These are phyloP conservation scores for Pyricularia sp. DNA, from an alignment of 2,329 filamentous ascomycete genomes.

Conservation along the genomic window DNA sequence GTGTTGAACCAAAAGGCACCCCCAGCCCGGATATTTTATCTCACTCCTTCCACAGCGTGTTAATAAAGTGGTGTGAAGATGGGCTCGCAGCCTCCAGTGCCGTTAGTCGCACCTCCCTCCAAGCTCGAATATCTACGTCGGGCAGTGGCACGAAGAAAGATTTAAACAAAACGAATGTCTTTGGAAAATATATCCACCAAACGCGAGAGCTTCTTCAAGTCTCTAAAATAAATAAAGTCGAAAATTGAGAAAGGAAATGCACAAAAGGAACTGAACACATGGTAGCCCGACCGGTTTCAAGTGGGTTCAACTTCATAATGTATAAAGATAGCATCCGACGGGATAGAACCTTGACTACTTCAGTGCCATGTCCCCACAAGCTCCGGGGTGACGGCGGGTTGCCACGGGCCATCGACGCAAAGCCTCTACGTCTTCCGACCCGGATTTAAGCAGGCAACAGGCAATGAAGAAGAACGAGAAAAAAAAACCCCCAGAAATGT, in stretches of 20 bases:
- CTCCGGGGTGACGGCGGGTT: background rate
- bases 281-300: background rate
- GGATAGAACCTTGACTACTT: background rate
- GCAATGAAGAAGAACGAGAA: too few species aligned
- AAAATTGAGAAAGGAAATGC: background rate
- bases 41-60: background rate
- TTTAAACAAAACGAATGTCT: background rate
- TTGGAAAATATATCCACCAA: background rate
- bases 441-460: too few species aligned
- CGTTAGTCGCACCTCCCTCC: background rate
- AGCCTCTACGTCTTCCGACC: background rate
- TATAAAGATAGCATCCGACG: background rate
- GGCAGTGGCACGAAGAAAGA: background rate
- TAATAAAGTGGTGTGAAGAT: background rate
- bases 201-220: background rate
- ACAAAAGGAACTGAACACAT: background rate
- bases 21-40: too few species aligned
- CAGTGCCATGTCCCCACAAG: background rate
- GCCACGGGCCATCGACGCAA: background rate
- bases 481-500: too few species aligned
- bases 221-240: background rate
- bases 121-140: background rate
- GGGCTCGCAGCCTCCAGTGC: background rate
- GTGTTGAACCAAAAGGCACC: too few species aligned
- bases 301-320: background rate